Percentiles rank a stretch among this genome's conserved stretches.
These are phyloP conservation scores for Stagonosporopsis chrysanthemi DNA, from an alignment of 2,329 filamentous ascomycete genomes.

Conservation along the genomic window DNA sequence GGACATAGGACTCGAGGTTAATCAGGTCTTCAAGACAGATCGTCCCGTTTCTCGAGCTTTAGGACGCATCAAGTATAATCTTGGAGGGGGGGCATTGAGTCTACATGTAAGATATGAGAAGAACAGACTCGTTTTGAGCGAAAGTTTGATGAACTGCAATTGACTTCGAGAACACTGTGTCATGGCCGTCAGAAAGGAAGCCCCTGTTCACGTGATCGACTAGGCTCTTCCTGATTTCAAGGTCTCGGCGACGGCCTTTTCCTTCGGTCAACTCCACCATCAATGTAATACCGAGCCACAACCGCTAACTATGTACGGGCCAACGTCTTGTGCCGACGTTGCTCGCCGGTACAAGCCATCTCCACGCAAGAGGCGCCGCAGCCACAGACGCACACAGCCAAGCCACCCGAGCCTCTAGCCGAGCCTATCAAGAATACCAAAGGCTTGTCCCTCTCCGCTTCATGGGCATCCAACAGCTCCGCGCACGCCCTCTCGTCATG, in stretches of 20 bases:
- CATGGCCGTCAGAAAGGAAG: background rate
- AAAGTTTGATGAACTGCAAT: too few relatives aligned
- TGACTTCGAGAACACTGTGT: background rate
- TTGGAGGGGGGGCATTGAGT: background rate
- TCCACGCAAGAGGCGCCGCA: conserved; percentile 2
- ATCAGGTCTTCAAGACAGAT: background rate
- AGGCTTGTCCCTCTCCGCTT: conserved; percentile 21
- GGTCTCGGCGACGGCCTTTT: background rate
- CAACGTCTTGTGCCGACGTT: background rate
- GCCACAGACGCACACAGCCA: conserved; percentile 16
- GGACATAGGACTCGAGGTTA: background rate
- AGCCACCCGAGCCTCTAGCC: conserved; percentile 17
- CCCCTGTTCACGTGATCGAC: background rate
- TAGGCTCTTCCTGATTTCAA: background rate
- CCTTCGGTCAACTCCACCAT: background rate
- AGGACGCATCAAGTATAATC: background rate
- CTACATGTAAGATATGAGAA: background rate
- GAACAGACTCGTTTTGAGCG: too few relatives aligned
- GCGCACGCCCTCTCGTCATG: conserved; percentile 4
- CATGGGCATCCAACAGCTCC: conserved; percentile 12
- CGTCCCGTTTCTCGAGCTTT: background rate
- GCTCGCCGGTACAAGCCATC: background rate
- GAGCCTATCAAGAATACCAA: conserved; percentile 24
- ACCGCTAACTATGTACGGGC: background rate
- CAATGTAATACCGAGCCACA: background rate